Evolutionary conservation across 2,329 filamentous ascomycete species (phyloP).

Genomic region (Blastomyces emzantsi): DNA sequence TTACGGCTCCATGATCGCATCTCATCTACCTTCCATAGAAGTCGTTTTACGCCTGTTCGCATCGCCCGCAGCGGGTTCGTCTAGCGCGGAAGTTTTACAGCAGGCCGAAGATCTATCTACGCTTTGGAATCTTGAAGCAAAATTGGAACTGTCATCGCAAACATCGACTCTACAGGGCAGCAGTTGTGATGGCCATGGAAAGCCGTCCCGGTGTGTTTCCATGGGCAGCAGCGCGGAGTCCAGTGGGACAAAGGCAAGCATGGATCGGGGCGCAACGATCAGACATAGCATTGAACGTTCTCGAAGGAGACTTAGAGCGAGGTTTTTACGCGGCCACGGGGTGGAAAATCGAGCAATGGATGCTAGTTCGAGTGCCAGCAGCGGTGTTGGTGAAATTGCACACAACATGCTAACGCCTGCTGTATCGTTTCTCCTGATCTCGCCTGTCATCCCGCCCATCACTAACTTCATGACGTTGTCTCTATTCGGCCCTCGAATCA

Average conservation of each 20-base stretch:
- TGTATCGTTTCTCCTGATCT: constrained; percentile 51
- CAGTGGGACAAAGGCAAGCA: not conserved
- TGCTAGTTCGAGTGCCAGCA: not conserved
- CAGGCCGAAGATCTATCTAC: constrained; percentile 60
- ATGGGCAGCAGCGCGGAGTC: not conserved
- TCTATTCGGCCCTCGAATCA: constrained; percentile 30
- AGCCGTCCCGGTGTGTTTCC: not conserved
- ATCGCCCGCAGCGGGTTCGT: constrained; percentile 44
- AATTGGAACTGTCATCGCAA: constrained; percentile 21
- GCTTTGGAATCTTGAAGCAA: constrained; percentile 47
- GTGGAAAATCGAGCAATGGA: not conserved
- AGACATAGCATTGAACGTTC: constrained; percentile 36
- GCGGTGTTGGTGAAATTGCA: constrained; percentile 12
- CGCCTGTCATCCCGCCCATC: constrained; percentile 50
- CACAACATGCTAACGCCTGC: constrained; percentile 18
- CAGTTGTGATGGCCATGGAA: not conserved
- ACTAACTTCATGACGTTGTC: constrained; percentile 56
- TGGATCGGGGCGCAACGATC: constrained; percentile 22
- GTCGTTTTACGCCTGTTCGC: constrained; percentile 54
- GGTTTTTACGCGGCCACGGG: constrained; percentile 10
- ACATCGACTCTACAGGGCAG: constrained; percentile 22
- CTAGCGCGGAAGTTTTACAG: constrained; percentile 59
- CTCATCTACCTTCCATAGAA: constrained; percentile 53
- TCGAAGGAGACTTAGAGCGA: constrained; percentile 20
- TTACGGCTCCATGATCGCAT: constrained; percentile 77